phyloP scores from a whole-genome alignment of 331 rosid genomes.

The Saraca asoca region DNA sequence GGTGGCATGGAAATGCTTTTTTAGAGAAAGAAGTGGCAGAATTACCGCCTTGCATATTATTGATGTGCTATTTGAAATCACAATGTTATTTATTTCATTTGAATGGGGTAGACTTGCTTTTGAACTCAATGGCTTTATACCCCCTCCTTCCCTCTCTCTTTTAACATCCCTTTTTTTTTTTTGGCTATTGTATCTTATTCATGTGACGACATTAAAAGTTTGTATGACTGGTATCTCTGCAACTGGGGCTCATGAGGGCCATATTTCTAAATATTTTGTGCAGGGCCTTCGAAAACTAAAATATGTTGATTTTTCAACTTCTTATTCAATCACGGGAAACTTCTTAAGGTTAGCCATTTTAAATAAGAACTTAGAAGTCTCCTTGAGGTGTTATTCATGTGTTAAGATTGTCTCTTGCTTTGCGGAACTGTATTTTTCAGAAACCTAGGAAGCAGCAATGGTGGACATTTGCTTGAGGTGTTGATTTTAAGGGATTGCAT shows the following conservation, averaged over 20 bases:
- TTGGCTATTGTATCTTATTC: neutral
- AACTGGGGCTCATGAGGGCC: neutral
- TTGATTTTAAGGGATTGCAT: conserved; percentile 94
- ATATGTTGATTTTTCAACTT: conserved; percentile 84
- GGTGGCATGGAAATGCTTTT: conserved; percentile 4
- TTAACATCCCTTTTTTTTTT: too few relatives aligned
- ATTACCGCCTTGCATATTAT: conserved; percentile 1
- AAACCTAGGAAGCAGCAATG: conserved; percentile 73
- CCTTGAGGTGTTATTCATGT: conserved; percentile 19
- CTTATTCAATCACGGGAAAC: conserved; percentile 90
- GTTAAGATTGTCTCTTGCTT: conserved; percentile 15
- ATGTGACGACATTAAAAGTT: neutral
- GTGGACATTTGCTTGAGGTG: conserved; percentile 77
- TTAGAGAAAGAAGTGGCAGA: conserved; percentile 2
- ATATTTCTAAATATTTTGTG: conserved; percentile 25
- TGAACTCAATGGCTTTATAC: conserved; percentile 12
- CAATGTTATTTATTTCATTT: conserved; percentile 9
- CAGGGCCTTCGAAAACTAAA: conserved; percentile 84
- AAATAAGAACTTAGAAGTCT: conserved; percentile 15
- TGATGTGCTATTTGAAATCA: conserved; percentile 20
- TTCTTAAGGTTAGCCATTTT: conserved; percentile 70
- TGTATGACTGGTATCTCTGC: neutral
- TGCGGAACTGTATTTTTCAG: conserved; percentile 40
- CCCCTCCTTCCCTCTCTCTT: too few relatives aligned
- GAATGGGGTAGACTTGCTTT: too few relatives aligned